Evolutionary conservation across 495 filamentous ascomycete species (phyloP).

Genomic region (Xanthoparmelia taractica): DNA sequence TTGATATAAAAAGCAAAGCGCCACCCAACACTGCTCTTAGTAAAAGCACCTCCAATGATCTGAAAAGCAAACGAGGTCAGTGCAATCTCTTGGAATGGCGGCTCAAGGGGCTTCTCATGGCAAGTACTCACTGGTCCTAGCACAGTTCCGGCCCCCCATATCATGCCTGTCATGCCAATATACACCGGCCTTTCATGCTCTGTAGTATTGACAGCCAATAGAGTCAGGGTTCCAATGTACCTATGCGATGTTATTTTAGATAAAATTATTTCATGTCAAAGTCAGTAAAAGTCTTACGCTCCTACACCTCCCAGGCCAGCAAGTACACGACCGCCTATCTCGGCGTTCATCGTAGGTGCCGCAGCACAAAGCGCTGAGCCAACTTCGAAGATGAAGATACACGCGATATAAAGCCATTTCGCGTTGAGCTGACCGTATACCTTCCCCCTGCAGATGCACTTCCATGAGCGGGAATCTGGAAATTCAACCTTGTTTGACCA

Average conservation of each 20-base stretch:
- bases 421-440: slow-evolving; percentile 32
- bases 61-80: slow-evolving; percentile 35
- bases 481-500: not conserved
- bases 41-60: slow-evolving; percentile 57
- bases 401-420: slow-evolving; percentile 40
- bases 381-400: slow-evolving; percentile 35
- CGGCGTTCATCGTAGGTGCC: slow-evolving; percentile 36
- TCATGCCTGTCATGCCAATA: slow-evolving; percentile 29
- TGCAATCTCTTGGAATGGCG: not conserved
- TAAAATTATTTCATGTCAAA: not conserved
- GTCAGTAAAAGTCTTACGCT: slow-evolving; percentile 20
- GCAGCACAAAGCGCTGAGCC: slow-evolving; percentile 39
- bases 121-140: not conserved
- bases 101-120: slow-evolving; percentile 26
- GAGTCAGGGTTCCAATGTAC: slow-evolving; percentile 34
- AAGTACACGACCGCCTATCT: slow-evolving; percentile 37
- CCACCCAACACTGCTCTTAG: slow-evolving; percentile 44
- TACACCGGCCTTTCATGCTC: slow-evolving; percentile 39
- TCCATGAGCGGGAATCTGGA: slow-evolving; percentile 12
- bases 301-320: slow-evolving; percentile 32
- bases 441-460: slow-evolving; percentile 9
- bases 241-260: slow-evolving; percentile 3
- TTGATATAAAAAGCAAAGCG: slow-evolving; percentile 71
- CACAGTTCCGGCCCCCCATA: slow-evolving; percentile 42
- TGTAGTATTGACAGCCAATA: slow-evolving; percentile 36